A percentile compares a stretch with the other conserved stretches of the same genome.
These are phyloP conservation scores for Agaricus subrufescens DNA, from an alignment of 768 basidiomycete species.

Conservation along the genomic window DNA sequence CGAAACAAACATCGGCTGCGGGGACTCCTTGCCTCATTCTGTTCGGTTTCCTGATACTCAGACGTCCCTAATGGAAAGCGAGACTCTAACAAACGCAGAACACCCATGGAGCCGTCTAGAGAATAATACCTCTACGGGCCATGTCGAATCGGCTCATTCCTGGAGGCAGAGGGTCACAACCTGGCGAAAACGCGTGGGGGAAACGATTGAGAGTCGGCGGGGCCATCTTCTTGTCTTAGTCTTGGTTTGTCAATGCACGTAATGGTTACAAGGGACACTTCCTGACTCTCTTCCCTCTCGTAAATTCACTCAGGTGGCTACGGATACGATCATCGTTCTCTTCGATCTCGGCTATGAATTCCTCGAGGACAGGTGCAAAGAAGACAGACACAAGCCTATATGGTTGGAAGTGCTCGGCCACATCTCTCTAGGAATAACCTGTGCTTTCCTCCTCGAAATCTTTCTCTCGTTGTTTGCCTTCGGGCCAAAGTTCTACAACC, in stretches of 20 bases:
- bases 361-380: constrained; percentile 48
- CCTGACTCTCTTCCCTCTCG: background rate
- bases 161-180: background rate
- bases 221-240: constrained; percentile 32
- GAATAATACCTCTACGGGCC: background rate
- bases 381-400: constrained; percentile 39
- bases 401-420: constrained; percentile 64
- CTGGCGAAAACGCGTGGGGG: constrained; percentile 25
- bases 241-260: constrained; percentile 7
- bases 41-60: background rate
- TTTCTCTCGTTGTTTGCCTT: constrained; percentile 65
- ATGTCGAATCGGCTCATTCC: constrained; percentile 18
- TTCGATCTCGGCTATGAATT: constrained; percentile 67
- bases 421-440: constrained; percentile 64
- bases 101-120: constrained; percentile 6
- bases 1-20: too few relatives aligned
- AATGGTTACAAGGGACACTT: background rate
- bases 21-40: too few relatives aligned
- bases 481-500: constrained; percentile 58
- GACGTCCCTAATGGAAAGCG: constrained; percentile 22
- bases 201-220: constrained; percentile 53
- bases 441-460: constrained; percentile 75
- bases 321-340: constrained; percentile 70
- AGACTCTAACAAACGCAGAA: constrained; percentile 23
- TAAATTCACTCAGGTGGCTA: constrained; percentile 36